These are phyloP conservation scores for Elasticomyces elasticus DNA, from an alignment of 495 filamentous ascomycete species.

Conservation along the genomic window DNA sequence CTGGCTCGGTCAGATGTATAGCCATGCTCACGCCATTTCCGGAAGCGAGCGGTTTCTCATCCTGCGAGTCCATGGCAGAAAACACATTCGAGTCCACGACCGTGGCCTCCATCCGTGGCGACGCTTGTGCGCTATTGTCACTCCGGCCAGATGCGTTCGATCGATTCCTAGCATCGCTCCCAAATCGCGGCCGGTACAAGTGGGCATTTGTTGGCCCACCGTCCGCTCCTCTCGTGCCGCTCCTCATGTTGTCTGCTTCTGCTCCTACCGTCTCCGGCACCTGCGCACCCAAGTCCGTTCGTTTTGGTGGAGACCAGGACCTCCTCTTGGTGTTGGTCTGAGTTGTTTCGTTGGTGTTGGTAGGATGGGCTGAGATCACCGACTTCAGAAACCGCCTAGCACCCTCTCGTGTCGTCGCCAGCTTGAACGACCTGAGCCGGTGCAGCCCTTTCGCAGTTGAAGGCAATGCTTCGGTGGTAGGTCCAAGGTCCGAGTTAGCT, in stretches of 20 bases:
- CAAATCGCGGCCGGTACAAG: slow-evolving; percentile 6
- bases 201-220: slow-evolving; percentile 11
- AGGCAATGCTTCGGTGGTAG: not conserved
- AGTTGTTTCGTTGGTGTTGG: not conserved
- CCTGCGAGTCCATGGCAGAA: slow-evolving; percentile 19
- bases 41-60: slow-evolving; percentile 43
- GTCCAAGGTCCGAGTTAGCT: not conserved
- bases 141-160: not conserved
- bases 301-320: slow-evolving; percentile 19
- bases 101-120: slow-evolving; percentile 1
- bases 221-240: slow-evolving; percentile 7
- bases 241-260: slow-evolving; percentile 13
- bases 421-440: slow-evolving; percentile 24
- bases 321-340: slow-evolving; percentile 17
- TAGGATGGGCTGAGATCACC: slow-evolving; percentile 25
- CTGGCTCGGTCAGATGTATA: slow-evolving; percentile 67
- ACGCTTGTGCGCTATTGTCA: not conserved
- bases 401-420: slow-evolving; percentile 36
- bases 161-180: slow-evolving; percentile 6
- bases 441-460: not conserved
- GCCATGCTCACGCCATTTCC: slow-evolving; percentile 39
- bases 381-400: slow-evolving; percentile 37
- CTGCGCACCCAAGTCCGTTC: not conserved
- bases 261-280: not conserved
- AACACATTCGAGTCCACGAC: slow-evolving; percentile 15